phyloP scores from a whole-genome alignment of 148 eudicot species.

The Rhododendron ovatum region DNA sequence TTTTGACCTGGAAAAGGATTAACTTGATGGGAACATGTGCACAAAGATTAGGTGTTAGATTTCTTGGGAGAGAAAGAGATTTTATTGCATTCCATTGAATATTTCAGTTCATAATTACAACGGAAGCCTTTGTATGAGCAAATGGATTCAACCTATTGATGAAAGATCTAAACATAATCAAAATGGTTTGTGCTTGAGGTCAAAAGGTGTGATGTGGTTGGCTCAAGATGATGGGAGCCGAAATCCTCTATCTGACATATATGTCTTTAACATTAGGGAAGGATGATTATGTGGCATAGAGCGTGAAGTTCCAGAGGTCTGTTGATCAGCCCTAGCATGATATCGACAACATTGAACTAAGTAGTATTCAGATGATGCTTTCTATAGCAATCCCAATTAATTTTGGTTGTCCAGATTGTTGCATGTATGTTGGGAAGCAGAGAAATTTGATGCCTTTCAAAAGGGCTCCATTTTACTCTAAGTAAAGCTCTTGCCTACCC shows the following conservation, averaged over 20 bases:
- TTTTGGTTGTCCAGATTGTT: neutral
- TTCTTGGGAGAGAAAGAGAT: no score
- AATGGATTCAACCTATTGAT: neutral
- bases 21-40: neutral
- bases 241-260: no score
- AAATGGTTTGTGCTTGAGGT: no score
- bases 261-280: neutral
- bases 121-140: neutral
- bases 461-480: neutral
- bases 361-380: neutral
- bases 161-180: neutral
- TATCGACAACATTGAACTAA: neutral
- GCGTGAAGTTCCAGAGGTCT: neutral
- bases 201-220: no score
- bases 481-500: neutral
- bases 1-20: neutral
- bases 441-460: neutral
- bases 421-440: neutral
- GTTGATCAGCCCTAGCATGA: neutral
- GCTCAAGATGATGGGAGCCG: no score
- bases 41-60: neutral
- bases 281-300: neutral
- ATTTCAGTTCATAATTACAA: neutral
- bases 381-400: neutral
- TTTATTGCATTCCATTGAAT: no score